Evolutionary conservation across 371 early-diverging fungal species (phyloP).

Genomic region (Batrachochytrium dendrobatidis): DNA sequence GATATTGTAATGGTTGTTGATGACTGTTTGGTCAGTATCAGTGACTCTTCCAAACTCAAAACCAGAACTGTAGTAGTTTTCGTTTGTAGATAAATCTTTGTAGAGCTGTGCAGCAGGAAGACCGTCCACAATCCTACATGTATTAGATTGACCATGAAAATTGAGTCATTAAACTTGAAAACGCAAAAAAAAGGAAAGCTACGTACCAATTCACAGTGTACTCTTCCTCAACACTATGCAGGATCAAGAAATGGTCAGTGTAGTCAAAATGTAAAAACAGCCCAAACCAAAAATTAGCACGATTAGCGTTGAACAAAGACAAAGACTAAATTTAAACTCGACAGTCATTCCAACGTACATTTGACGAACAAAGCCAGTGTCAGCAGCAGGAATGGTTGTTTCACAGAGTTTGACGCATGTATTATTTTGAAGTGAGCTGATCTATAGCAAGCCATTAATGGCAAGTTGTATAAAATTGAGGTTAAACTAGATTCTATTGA

Average conservation of each 20-base stretch:
- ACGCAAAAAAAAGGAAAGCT: neutral
- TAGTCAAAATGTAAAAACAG: neutral
- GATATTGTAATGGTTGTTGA: slow-evolving; percentile 87
- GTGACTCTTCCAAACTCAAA: slow-evolving; percentile 57
- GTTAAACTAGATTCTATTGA: neutral
- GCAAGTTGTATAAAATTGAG: neutral
- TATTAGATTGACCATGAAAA: neutral
- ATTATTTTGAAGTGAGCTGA: neutral
- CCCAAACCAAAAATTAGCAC: neutral
- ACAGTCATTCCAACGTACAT: neutral
- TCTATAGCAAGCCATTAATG: neutral
- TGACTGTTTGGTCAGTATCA: slow-evolving; percentile 6
- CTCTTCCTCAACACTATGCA: slow-evolving; percentile 59
- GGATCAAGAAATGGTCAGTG: neutral
- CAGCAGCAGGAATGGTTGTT: neutral
- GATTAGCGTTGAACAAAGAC: slow-evolving; percentile 37
- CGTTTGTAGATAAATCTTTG: slow-evolving; percentile 46
- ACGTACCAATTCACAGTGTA: slow-evolving; percentile 48
- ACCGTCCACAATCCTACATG: slow-evolving; percentile 70
- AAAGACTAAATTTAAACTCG: neutral
- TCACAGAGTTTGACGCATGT: slow-evolving; percentile 2
- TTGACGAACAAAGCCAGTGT: neutral
- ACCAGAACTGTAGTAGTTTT: slow-evolving; percentile 63
- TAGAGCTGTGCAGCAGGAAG: slow-evolving; percentile 75
- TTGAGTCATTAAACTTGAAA: neutral